Conservation (phyloP, 2,329 filamentous ascomycete species). For the Thelonectria rubi region DNA sequence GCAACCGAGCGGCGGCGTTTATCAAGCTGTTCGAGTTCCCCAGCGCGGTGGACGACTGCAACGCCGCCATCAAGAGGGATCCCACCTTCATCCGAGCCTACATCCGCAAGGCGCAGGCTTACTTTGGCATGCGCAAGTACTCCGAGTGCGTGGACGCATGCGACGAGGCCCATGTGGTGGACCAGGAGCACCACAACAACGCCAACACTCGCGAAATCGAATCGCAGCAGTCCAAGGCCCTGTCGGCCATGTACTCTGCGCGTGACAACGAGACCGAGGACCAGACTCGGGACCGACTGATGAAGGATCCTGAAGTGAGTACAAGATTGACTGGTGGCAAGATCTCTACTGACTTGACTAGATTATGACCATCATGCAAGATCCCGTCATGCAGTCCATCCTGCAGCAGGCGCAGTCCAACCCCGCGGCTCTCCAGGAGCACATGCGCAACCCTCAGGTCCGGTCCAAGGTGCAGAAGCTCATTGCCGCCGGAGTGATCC, state of each 20-base stretch:
- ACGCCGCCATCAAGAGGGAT: conserved; percentile 89
- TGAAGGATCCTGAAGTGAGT: conserved; percentile 87
- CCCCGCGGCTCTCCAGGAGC: conserved; percentile 90
- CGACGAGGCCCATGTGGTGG: conserved; percentile 79
- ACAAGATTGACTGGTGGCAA: conserved; percentile 23
- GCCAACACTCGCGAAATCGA: conserved; percentile 93
- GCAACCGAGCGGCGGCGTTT: conserved; percentile 95
- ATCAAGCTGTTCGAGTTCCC: conserved; percentile 98
- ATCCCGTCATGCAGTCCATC: conserved; percentile 97
- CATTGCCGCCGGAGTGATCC: conserved; percentile 90
- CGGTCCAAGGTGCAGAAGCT: conserved; percentile 93
- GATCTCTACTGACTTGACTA: conserved; percentile 45
- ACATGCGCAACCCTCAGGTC: conserved; percentile 93
- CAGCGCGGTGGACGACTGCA: conserved; percentile 90
- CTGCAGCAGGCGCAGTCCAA: conserved; percentile 96
- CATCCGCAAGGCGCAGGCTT: conserved; percentile 93
- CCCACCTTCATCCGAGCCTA: conserved; percentile 94
- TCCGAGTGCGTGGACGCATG: conserved; percentile 93
- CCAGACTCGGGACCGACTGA: conserved; percentile 90
- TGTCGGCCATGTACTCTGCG: conserved; percentile 87
- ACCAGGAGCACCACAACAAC: conserved; percentile 72
- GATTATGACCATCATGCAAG: conserved; percentile 92
- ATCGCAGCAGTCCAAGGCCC: conserved; percentile 90
- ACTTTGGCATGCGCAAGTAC: conserved; percentile 98
- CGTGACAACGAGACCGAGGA: conserved; percentile 96